These are phyloP conservation scores for Yueomyces sinensis DNA, from an alignment of 805 yeast species.

Conservation along the genomic window DNA sequence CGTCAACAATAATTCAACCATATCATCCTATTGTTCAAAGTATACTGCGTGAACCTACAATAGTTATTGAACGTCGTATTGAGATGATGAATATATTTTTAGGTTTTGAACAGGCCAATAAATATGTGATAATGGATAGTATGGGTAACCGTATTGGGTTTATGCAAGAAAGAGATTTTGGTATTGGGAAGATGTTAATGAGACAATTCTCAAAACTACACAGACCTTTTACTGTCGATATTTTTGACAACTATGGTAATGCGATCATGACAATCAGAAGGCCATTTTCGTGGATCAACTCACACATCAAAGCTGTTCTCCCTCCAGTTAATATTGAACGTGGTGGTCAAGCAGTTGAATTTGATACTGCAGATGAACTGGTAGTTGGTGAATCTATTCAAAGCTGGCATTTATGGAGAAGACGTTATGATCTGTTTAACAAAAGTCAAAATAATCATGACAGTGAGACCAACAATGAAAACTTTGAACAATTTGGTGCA, in stretches of 20 bases:
- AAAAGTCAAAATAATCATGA: background rate
- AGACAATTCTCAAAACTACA: constrained; percentile 77
- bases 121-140: constrained; percentile 60
- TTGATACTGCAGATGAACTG: constrained; percentile 21
- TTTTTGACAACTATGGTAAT: constrained; percentile 52
- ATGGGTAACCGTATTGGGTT: constrained; percentile 65
- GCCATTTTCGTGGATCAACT: constrained; percentile 80
- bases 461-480: constrained; percentile 20
- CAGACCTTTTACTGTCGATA: constrained; percentile 71
- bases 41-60: constrained; percentile 62
- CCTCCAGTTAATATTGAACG: constrained; percentile 26
- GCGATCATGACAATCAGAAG: constrained; percentile 54
- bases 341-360: background rate
- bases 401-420: constrained; percentile 90
- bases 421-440: constrained; percentile 68
- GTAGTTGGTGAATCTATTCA: constrained; percentile 79
- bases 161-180: constrained; percentile 71
- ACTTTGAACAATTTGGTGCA: constrained; percentile 67
- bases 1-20: background rate
- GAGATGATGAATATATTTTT: constrained; percentile 78
- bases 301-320: constrained; percentile 62
- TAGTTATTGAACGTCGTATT: constrained; percentile 76
- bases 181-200: constrained; percentile 53
- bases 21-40: constrained; percentile 1
- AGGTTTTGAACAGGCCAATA: constrained; percentile 87